These are phyloP conservation scores for Strobilomyces echinocephalus DNA, from an alignment of 768 basidiomycete species.

Conservation along the genomic window DNA sequence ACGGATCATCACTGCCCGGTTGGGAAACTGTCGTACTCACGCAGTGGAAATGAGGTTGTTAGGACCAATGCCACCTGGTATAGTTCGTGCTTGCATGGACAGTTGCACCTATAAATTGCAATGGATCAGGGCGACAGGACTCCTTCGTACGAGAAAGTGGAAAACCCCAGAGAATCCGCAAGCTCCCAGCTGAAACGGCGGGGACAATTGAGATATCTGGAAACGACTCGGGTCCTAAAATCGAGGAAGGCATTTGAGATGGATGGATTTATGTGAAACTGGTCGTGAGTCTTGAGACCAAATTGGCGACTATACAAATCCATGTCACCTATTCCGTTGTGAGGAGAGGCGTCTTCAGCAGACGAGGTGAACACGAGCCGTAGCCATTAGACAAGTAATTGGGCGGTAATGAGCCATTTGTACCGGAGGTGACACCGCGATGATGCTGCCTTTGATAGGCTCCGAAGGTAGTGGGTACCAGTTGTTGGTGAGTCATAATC, in stretches of 20 bases:
- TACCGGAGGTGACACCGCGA: conserved; percentile 26
- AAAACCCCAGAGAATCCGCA: no score
- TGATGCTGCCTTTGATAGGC: background rate
- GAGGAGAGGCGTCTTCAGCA: background rate
- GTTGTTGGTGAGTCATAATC: conserved; percentile 55
- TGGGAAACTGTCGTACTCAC: conserved; percentile 38
- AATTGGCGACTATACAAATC: conserved; percentile 57
- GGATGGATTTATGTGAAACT: conserved; percentile 42
- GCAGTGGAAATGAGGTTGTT: conserved; percentile 65
- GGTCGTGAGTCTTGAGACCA: conserved; percentile 43
- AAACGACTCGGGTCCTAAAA: no score
- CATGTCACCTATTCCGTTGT: conserved; percentile 49
- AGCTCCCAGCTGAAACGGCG: no score
- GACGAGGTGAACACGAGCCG: conserved; percentile 32
- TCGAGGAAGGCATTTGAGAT: conserved; percentile 52
- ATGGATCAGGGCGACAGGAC: no score
- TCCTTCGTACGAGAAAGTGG: no score
- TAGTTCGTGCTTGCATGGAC: conserved; percentile 19
- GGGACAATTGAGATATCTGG: no score
- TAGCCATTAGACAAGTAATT: conserved; percentile 61
- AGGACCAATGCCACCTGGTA: conserved; percentile 45
- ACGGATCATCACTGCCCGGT: background rate
- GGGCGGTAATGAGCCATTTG: conserved; percentile 39
- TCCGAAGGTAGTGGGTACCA: conserved; percentile 44
- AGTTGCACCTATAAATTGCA: no score